These are phyloP conservation scores for Pistacia vera DNA, from an alignment of 345 rosid genomes.

Conservation along the genomic window DNA sequence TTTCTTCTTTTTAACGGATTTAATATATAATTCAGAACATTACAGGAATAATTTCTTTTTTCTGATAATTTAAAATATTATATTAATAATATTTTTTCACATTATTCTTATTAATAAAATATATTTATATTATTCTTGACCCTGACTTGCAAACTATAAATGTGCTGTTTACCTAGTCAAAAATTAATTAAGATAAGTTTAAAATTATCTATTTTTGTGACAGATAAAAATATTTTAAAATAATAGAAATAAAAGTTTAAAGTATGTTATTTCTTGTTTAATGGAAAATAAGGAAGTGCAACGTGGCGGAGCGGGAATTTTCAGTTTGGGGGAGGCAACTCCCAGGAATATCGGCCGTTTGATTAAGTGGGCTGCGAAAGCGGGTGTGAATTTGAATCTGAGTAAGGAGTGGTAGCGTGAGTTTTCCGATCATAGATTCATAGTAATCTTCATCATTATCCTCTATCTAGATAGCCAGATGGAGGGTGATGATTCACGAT, in stretches of 20 bases:
- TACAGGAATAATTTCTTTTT: background rate
- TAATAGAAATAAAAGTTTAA: too few relatives aligned
- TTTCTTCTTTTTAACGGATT: background rate
- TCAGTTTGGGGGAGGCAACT: slow-evolving; percentile 8
- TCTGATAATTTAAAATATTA: background rate
- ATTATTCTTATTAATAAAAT: too few relatives aligned
- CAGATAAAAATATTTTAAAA: too few relatives aligned
- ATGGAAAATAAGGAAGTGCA: too few relatives aligned
- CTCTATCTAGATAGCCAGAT: background rate
- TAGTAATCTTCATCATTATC: background rate
- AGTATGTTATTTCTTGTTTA: too few relatives aligned
- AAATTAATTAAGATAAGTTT: too few relatives aligned
- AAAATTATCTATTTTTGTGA: too few relatives aligned
- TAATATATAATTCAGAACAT: too few relatives aligned
- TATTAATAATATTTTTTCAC: too few relatives aligned
- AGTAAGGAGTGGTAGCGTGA: slow-evolving; percentile 6
- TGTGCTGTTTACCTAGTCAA: too few relatives aligned
- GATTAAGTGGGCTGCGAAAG: slow-evolving; percentile 28
- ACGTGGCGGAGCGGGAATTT: slow-evolving; percentile 28
- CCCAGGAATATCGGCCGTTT: slow-evolving; percentile 37
- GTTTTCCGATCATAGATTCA: slow-evolving; percentile 9
- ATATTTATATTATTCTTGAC: too few relatives aligned
- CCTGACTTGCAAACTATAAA: too few relatives aligned
- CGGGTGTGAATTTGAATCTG: background rate
- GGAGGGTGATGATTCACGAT: slow-evolving; percentile 21